Evolutionary conservation across 805 yeast genomes (phyloP).

Genomic region (Candida stauntonica): DNA sequence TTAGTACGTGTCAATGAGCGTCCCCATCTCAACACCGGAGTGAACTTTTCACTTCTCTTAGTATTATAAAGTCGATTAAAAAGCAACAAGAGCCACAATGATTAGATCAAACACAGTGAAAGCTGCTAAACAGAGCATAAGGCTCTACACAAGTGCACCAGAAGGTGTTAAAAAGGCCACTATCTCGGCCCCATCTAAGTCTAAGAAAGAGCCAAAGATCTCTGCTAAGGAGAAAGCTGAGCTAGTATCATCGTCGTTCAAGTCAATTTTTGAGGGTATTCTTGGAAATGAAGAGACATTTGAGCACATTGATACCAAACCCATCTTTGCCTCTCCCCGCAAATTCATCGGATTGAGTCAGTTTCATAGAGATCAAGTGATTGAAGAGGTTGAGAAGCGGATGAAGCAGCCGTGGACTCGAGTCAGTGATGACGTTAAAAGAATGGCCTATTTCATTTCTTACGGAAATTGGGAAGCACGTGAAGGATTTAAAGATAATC

Average conservation of each 20-base stretch:
- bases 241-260: conserved; percentile 23
- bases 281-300: conserved; percentile 35
- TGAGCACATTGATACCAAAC: conserved; percentile 44
- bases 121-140: no score
- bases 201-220: conserved; percentile 6
- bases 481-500: conserved; percentile 44
- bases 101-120: neutral
- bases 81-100: no score
- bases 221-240: conserved; percentile 23
- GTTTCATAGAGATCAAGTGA: conserved; percentile 54
- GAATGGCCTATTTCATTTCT: conserved; percentile 54
- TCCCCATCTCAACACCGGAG: no score
- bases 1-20: neutral
- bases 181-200: no score
- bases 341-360: conserved; percentile 30
- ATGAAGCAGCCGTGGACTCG: conserved; percentile 53
- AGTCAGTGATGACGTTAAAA: conserved; percentile 45
- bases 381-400: conserved; percentile 45
- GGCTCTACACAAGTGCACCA: no score
- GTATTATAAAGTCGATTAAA: no score
- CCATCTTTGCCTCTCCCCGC: conserved; percentile 37
- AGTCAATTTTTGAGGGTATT: conserved; percentile 30
- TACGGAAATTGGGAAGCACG: conserved; percentile 74
- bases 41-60: no score
- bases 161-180: no score